These are phyloP conservation scores for Mrakia hoshinonis DNA, from an alignment of 768 basidiomycete species.

Conservation along the genomic window DNA sequence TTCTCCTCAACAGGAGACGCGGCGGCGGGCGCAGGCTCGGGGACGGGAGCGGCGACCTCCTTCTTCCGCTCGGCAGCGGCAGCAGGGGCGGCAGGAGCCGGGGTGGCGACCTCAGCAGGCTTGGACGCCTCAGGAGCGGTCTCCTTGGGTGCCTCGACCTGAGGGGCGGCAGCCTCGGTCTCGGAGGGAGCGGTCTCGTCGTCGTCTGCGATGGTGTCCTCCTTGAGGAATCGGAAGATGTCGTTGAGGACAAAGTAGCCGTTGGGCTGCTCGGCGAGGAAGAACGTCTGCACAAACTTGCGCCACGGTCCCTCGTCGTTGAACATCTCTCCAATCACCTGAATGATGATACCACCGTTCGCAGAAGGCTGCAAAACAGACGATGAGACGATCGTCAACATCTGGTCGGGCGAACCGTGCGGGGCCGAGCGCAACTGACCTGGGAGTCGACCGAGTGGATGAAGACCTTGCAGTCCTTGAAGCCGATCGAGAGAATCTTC, in stretches of 20 bases:
- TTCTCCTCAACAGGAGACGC: constrained; percentile 13
- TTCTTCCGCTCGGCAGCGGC: constrained; percentile 24
- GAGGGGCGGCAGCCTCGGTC: constrained; percentile 24
- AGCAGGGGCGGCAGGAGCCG: constrained; percentile 30
- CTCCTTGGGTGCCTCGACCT: constrained; percentile 20
- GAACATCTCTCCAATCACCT: constrained; percentile 98
- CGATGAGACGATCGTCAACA: background rate
- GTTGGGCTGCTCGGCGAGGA: constrained; percentile 97
- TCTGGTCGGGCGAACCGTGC: background rate
- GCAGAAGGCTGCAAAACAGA: constrained; percentile 53
- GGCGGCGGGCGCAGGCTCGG: constrained; percentile 7
- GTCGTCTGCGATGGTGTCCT: constrained; percentile 75
- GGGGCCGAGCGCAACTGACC: constrained; percentile 25
- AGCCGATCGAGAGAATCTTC: constrained; percentile 87
- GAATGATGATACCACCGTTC: constrained; percentile 93
- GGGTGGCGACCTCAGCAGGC: constrained; percentile 34
- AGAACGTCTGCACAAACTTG: constrained; percentile 99
- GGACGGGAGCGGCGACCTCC: constrained; percentile 1
- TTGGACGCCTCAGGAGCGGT: constrained; percentile 31
- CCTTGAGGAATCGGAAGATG: constrained; percentile 98
- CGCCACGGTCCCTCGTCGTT: constrained; percentile 86
- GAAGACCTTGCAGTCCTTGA: constrained; percentile 96
- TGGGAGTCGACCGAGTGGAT: constrained; percentile 98
- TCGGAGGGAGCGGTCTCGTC: constrained; percentile 44
- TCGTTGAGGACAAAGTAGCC: constrained; percentile 99